Percentiles rank a stretch among this genome's conserved stretches.
phyloP scores from a whole-genome alignment of 805 yeast species.

The Kuraishia cidri region DNA sequence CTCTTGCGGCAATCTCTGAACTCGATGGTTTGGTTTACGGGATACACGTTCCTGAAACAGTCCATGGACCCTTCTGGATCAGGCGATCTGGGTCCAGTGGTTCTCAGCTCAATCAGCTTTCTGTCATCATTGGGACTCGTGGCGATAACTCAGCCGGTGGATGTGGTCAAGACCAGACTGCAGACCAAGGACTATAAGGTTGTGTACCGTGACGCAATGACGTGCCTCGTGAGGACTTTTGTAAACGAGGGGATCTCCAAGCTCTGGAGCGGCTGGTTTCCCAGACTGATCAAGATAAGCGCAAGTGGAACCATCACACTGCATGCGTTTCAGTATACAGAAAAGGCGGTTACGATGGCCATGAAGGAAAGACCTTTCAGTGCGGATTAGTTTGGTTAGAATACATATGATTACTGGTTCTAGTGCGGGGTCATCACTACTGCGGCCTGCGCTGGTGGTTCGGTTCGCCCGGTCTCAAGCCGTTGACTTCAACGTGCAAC shows the following conservation, averaged over 20 bases:
- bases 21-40: constrained; percentile 76
- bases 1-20: constrained; percentile 69
- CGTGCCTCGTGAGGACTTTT: constrained; percentile 40
- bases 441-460: too few species aligned
- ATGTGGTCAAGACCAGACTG: constrained; percentile 79
- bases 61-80: constrained; percentile 43
- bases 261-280: constrained; percentile 53
- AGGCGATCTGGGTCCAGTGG: constrained; percentile 22
- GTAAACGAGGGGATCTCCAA: constrained; percentile 35
- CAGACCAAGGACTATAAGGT: constrained; percentile 64
- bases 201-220: constrained; percentile 52
- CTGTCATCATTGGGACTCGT: constrained; percentile 68
- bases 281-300: constrained; percentile 63
- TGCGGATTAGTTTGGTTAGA: constrained; percentile 2
- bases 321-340: constrained; percentile 50
- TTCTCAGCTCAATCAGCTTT: constrained; percentile 38
- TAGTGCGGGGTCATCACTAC: too few species aligned
- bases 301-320: constrained; percentile 65
- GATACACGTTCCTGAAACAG: constrained; percentile 74
- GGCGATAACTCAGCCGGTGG: constrained; percentile 78
- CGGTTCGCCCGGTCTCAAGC: too few species aligned
- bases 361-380: constrained; percentile 25
- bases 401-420: too few species aligned
- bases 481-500: too few species aligned
- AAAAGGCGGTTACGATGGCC: constrained; percentile 30